These are phyloP conservation scores for Wickerhamiella infanticola DNA, from an alignment of 1,139 yeast species.

Conservation along the genomic window DNA sequence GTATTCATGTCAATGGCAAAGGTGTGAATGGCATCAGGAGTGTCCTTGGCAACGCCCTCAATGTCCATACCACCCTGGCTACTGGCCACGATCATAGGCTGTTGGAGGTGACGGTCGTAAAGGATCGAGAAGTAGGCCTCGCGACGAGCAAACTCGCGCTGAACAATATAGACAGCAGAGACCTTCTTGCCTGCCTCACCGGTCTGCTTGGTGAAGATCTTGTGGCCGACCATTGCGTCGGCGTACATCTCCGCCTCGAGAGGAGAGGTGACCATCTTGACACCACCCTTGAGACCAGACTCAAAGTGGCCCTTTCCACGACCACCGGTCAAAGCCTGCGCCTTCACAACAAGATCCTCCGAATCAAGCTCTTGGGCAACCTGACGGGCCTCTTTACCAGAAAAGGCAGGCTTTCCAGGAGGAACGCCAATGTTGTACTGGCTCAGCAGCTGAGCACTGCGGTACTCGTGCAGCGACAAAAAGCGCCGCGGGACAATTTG, in stretches of 20 bases:
- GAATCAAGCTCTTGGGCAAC: slow-evolving; percentile 54
- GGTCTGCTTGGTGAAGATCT: slow-evolving; percentile 92
- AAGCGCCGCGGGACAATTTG: slow-evolving; percentile 8
- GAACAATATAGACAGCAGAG: slow-evolving; percentile 90
- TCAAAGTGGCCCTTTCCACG: slow-evolving; percentile 98
- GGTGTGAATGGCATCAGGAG: slow-evolving; percentile 86
- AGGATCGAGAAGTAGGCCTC: slow-evolving; percentile 93
- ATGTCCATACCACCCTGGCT: slow-evolving; percentile 99
- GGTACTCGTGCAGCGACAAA: slow-evolving; percentile 64
- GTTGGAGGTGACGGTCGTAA: slow-evolving; percentile 83
- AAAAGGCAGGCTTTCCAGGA: slow-evolving; percentile 76
- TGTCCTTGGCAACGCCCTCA: slow-evolving; percentile 90
- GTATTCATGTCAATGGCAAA: slow-evolving; percentile 61
- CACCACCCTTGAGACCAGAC: slow-evolving; percentile 94
- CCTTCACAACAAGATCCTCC: slow-evolving; percentile 83
- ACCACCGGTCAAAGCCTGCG: slow-evolving; percentile 98
- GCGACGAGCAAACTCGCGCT: slow-evolving; percentile 82
- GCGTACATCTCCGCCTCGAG: slow-evolving; percentile 82
- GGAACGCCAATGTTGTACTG: slow-evolving; percentile 83
- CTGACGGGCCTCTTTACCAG: slow-evolving; percentile 74
- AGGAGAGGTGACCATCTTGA: slow-evolving; percentile 71
- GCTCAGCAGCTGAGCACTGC: slow-evolving; percentile 79
- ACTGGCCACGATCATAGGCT: slow-evolving; percentile 89
- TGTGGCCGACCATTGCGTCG: slow-evolving; percentile 78
- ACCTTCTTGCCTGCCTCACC: slow-evolving; percentile 96